A percentile compares a stretch with the other conserved stretches of the same genome.
Conservation (phyloP, 2,329 filamentous ascomycete species). For the Karstenula rhodostoma region DNA sequence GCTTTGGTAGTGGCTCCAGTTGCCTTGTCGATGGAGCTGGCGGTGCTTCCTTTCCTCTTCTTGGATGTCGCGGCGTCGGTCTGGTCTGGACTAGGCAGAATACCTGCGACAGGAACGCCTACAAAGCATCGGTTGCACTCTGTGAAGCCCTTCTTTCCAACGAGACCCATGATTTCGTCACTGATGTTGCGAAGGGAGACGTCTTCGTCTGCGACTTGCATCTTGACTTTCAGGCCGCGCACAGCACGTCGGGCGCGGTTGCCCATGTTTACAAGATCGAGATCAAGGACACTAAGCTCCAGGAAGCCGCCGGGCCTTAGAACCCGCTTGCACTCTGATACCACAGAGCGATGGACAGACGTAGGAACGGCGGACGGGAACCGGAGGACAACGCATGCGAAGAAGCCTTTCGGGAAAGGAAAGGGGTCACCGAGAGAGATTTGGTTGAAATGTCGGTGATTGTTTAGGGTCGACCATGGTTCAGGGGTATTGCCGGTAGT, state of each 20-base stretch:
- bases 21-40: slow-evolving; percentile 32
- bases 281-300: slow-evolving; percentile 79
- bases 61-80: slow-evolving; percentile 28
- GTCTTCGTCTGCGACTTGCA: slow-evolving; percentile 67
- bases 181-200: slow-evolving; percentile 65
- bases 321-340: slow-evolving; percentile 79
- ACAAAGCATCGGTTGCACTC: slow-evolving; percentile 79
- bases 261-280: slow-evolving; percentile 85
- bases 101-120: slow-evolving; percentile 73
- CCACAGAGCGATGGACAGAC: slow-evolving; percentile 72
- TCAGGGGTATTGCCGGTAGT: slow-evolving; percentile 29
- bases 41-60: slow-evolving; percentile 40
- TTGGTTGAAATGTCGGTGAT: slow-evolving; percentile 80
- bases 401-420: slow-evolving; percentile 78
- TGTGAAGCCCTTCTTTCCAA: slow-evolving; percentile 74
- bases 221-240: slow-evolving; percentile 74
- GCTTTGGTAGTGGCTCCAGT: slow-evolving; percentile 18
- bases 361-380: slow-evolving; percentile 77
- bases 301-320: slow-evolving; percentile 80
- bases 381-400: slow-evolving; percentile 77
- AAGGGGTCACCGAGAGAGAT: slow-evolving; percentile 69
- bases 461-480: slow-evolving; percentile 57
- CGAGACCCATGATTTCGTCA: slow-evolving; percentile 67
- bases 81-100: slow-evolving; percentile 47
- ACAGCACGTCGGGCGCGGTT: slow-evolving; percentile 73